Evolutionary conservation across 2,329 filamentous ascomycete species (phyloP).

Genomic region (Alternaria alternata): DNA sequence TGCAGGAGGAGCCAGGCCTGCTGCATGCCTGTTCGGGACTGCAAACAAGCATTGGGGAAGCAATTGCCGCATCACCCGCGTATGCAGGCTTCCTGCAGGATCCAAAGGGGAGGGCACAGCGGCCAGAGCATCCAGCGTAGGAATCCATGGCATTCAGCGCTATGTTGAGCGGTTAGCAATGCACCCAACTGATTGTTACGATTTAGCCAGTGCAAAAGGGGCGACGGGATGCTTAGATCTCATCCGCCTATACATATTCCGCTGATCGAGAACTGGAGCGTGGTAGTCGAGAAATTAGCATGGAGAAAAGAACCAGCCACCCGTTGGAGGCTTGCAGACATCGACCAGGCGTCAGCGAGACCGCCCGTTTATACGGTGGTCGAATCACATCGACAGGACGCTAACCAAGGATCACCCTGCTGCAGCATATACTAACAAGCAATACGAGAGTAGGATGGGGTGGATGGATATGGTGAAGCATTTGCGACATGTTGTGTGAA

Average conservation of each 20-base stretch:
- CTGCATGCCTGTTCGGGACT: slow-evolving; percentile 3
- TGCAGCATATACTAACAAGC: slow-evolving; percentile 10
- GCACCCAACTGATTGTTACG: slow-evolving; percentile 7
- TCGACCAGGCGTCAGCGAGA: slow-evolving; percentile 14
- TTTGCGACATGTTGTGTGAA: not conserved
- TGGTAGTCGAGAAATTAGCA: slow-evolving; percentile 9
- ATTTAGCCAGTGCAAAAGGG: slow-evolving; percentile 10
- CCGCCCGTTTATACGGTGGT: slow-evolving; percentile 5
- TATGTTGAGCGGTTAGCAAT: slow-evolving; percentile 3
- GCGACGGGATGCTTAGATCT: not conserved
- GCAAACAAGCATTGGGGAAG: slow-evolving; percentile 16
- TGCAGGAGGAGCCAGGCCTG: slow-evolving; percentile 12
- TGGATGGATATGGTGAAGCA: not conserved
- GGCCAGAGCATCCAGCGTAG: slow-evolving; percentile 8
- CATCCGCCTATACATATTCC: slow-evolving; percentile 1
- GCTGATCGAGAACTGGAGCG: slow-evolving; percentile 4
- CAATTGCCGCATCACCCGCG: slow-evolving; percentile 13
- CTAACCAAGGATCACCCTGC: slow-evolving; percentile 5
- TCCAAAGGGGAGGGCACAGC: slow-evolving; percentile 1
- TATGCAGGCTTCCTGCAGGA: not conserved
- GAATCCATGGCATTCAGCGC: not conserved
- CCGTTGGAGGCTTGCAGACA: slow-evolving; percentile 9
- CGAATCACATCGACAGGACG: slow-evolving; percentile 3
- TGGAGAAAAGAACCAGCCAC: slow-evolving; percentile 8
- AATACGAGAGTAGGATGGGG: slow-evolving; percentile 1